Evolutionary conservation across 306 rosid genomes (phyloP), one percentile per base, ranked within the genome.

Genomic region (Corylus americana): DNA sequence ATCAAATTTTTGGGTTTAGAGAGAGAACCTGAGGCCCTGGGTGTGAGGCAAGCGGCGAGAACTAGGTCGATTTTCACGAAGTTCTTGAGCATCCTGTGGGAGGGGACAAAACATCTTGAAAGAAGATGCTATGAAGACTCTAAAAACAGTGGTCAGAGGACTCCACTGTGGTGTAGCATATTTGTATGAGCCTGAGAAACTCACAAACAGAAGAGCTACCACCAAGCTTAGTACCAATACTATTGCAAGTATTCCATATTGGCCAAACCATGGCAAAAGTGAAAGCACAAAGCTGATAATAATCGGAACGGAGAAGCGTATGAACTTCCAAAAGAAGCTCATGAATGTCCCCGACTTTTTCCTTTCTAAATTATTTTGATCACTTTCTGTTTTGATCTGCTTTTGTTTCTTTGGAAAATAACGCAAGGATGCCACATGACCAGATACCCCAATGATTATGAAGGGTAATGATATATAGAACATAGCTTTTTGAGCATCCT

Each of bases 81-180:
- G 57, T 11, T 74, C 13, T 44, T 58, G 53, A 50, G 73, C 44
- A 54, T 78, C 31, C 3, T 0, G 5, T 1, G 81, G 58, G 29
- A 29, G 35, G 8, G 0, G 37, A 27, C 69, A 78, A 5, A 4
- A 4, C 45, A 0, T 35, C 50, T 83, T 86, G 44, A 74, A 80
- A 71, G 49, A 29, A n/a, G 82, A 79, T 35, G 85, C 82, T 0
- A 83, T 75, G 8, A 83, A 27, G 10, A 77, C 85, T 27, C 85
- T 74, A 49, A 55, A 55, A 25, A 85, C 4, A 51, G 64, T 74
- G 4, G 83, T 75, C 10, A 85, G 20, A 63, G 83, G 78, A 39
- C 81, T 78, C 53, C 76, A 83, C 29, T 29, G 62, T 13, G 81
- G 83, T 54, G 0, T 31, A 54, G 16, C 55, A 14, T 58, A 2